Evolutionary conservation across 768 basidiomycete genomes (phyloP).

Genomic region (Tubosaeta sp.): DNA sequence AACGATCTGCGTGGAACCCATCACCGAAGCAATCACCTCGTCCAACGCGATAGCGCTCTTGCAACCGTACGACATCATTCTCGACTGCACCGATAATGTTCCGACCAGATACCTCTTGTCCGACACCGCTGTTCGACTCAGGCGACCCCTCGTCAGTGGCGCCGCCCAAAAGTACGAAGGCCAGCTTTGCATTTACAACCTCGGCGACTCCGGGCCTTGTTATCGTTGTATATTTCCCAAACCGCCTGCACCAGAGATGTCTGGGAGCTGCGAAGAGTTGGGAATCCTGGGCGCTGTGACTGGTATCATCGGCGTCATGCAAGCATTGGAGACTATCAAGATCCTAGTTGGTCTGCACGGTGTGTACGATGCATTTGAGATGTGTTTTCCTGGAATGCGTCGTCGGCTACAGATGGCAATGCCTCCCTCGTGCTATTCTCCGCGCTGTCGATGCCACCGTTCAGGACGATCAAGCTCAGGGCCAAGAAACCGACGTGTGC

Average conservation of each 20-base stretch:
- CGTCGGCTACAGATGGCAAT: constrained; percentile 42
- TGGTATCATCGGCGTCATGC: constrained; percentile 84
- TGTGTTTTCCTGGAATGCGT: constrained; percentile 2
- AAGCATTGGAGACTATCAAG: constrained; percentile 87
- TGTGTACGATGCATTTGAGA: constrained; percentile 24
- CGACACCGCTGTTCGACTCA: constrained; percentile 71
- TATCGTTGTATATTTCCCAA: constrained; percentile 92
- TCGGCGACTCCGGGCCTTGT: constrained; percentile 72
- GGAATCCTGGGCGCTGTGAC: constrained; percentile 89
- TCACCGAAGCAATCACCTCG: constrained; percentile 50
- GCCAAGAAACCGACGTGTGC: constrained; percentile 64
- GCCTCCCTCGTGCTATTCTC: constrained; percentile 73
- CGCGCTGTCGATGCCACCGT: constrained; percentile 63
- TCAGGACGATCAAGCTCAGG: constrained; percentile 82
- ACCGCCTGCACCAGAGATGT: constrained; percentile 58
- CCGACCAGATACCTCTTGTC: constrained; percentile 91
- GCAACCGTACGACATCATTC: constrained; percentile 62
- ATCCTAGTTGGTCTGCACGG: constrained; percentile 66
- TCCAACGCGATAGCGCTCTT: constrained; percentile 64
- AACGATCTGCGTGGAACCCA: constrained; percentile 51
- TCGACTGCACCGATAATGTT: constrained; percentile 95
- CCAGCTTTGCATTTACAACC: constrained; percentile 74
- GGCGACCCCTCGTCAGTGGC: constrained; percentile 86
- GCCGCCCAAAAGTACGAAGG: constrained; percentile 87
- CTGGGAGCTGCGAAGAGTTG: constrained; percentile 81